A percentile compares a stretch with the other conserved stretches of the same genome.
Evolutionary conservation across 768 basidiomycete species (phyloP).

Genomic region (Fomitopsis pulvina): DNA sequence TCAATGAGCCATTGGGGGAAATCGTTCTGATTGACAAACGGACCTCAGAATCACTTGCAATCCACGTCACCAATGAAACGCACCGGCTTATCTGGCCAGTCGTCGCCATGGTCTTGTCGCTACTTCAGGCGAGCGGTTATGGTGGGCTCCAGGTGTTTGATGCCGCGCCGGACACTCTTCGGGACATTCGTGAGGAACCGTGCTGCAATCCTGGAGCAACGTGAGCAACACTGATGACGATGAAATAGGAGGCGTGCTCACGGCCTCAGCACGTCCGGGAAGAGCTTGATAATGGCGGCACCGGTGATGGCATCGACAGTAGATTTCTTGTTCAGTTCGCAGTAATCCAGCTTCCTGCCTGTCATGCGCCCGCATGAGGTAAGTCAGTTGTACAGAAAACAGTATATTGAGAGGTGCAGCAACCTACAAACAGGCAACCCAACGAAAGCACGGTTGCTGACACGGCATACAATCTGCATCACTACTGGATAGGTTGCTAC

Average conservation of each 20-base stretch:
- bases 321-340: conserved; percentile 25
- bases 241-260: conserved; percentile 6
- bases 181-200: conserved; percentile 7
- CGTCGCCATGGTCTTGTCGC: conserved; percentile 5
- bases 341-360: conserved; percentile 37
- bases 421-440: conserved; percentile 42
- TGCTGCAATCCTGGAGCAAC: conserved; percentile 8
- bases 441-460: conserved; percentile 41
- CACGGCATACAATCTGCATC: conserved; percentile 33
- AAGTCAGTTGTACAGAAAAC: neutral
- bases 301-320: conserved; percentile 22
- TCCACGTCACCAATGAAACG: neutral
- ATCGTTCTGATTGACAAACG: conserved; percentile 26
- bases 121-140: conserved; percentile 8
- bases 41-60: neutral
- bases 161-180: neutral
- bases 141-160: conserved; percentile 6
- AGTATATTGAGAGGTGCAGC: neutral
- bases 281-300: conserved; percentile 15
- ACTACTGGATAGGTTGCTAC: conserved; percentile 22
- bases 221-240: neutral
- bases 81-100: conserved; percentile 13
- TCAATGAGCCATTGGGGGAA: conserved; percentile 35
- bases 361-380: neutral
- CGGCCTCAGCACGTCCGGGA: conserved; percentile 29